Conservation (phyloP, 306 rosid genomes). For the Rosa rugosa region DNA sequence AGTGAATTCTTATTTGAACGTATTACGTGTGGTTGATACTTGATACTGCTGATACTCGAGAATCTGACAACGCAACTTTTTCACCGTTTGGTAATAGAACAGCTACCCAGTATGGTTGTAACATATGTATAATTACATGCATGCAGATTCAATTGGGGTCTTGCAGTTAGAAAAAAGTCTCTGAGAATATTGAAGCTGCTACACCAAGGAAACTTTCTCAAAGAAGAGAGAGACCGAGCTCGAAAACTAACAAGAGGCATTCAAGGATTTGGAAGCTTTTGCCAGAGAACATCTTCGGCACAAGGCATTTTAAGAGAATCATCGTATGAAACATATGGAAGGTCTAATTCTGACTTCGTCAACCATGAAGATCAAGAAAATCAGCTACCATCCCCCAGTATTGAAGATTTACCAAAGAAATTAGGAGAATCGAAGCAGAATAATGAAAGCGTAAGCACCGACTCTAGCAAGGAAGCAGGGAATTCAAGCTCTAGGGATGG, state of each 20-base stretch:
- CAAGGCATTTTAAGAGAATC: constrained; percentile 48
- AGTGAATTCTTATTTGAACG: neutral
- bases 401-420: constrained; percentile 23
- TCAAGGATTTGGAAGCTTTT: constrained; percentile 87
- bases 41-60: neutral
- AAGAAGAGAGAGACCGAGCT: constrained; percentile 77
- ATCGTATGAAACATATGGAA: constrained; percentile 37
- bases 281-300: constrained; percentile 48
- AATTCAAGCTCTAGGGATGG: constrained; percentile 22
- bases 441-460: constrained; percentile 8
- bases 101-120: neutral
- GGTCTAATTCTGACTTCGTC: constrained; percentile 42
- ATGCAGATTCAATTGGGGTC: constrained; percentile 93
- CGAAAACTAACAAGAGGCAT: constrained; percentile 78
- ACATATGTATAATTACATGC: neutral
- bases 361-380: constrained; percentile 44
- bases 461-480: constrained; percentile 12
- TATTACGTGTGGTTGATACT: no score
- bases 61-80: neutral
- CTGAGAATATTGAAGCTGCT: constrained; percentile 63
- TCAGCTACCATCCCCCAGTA: constrained; percentile 20
- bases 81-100: neutral
- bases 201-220: constrained; percentile 58
- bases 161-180: constrained; percentile 76
- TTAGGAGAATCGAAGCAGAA: constrained; percentile 18